These are phyloP conservation scores for Neofusicoccum laricinum DNA, from an alignment of 2,329 filamentous ascomycete species.

Conservation along the genomic window DNA sequence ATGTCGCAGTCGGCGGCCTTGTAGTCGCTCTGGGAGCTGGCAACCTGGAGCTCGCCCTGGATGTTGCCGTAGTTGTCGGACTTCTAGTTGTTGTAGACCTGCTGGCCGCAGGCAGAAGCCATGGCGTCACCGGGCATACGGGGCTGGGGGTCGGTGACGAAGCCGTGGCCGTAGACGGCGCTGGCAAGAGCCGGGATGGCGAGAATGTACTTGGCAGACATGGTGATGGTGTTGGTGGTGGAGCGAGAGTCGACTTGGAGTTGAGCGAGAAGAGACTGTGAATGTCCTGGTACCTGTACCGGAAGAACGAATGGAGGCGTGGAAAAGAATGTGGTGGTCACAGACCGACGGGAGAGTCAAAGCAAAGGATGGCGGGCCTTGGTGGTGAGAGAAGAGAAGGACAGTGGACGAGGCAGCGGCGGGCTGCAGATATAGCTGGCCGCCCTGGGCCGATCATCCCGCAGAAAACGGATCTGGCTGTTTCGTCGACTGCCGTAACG, in stretches of 20 bases:
- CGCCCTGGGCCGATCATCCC: not conserved
- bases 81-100: slow-evolving; percentile 53
- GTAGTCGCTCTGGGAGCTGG: slow-evolving; percentile 48
- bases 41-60: slow-evolving; percentile 54
- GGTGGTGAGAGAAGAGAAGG: slow-evolving; percentile 3
- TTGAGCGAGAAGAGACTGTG: slow-evolving; percentile 23
- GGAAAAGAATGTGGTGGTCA: slow-evolving; percentile 31
- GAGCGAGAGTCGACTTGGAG: slow-evolving; percentile 9
- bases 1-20: slow-evolving; percentile 48
- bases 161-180: slow-evolving; percentile 53
- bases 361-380: slow-evolving; percentile 15
- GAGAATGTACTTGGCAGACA: slow-evolving; percentile 38
- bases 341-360: slow-evolving; percentile 14
- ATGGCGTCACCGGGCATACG: slow-evolving; percentile 53
- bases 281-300: slow-evolving; percentile 19
- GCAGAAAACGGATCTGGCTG: not conserved
- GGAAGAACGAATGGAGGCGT: slow-evolving; percentile 30
- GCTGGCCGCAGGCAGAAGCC: slow-evolving; percentile 52
- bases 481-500: slow-evolving; percentile 3
- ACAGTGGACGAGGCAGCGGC: not conserved
- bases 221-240: slow-evolving; percentile 27
- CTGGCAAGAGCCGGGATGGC: slow-evolving; percentile 44
- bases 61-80: slow-evolving; percentile 58
- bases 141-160: slow-evolving; percentile 47
- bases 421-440: slow-evolving; percentile 5